These are phyloP conservation scores for Tricholoma bakamatsutake DNA, from an alignment of 768 basidiomycete species.

Conservation along the genomic window DNA sequence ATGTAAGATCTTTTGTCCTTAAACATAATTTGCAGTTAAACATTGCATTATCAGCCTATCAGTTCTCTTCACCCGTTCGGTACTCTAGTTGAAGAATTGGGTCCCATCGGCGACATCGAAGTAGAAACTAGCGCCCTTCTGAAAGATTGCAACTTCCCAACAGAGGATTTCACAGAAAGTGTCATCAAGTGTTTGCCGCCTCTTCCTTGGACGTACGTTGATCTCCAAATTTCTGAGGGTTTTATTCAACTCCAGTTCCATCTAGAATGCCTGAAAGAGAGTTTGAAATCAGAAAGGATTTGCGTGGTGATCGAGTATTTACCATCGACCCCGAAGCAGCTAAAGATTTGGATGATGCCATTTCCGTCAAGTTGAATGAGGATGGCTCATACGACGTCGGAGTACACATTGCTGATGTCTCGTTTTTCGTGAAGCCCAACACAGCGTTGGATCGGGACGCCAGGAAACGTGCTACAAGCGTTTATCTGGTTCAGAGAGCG, in stretches of 20 bases:
- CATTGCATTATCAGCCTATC: constrained; percentile 56
- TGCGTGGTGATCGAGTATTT: constrained; percentile 82
- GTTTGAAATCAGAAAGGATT: constrained; percentile 80
- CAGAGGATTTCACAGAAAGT: constrained; percentile 93
- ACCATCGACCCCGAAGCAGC: constrained; percentile 89
- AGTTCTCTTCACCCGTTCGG: constrained; percentile 99
- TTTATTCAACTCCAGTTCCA: constrained; percentile 7
- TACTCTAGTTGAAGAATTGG: constrained; percentile 94
- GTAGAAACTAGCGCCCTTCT: constrained; percentile 96
- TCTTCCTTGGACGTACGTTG: constrained; percentile 82
- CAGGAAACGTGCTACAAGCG: constrained; percentile 93
- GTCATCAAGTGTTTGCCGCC: constrained; percentile 95
- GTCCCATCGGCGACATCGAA: constrained; percentile 97
- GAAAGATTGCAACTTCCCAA: constrained; percentile 99
- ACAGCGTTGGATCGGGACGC: constrained; percentile 98
- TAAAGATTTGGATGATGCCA: constrained; percentile 91
- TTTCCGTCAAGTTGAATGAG: constrained; percentile 84
- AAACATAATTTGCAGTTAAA: constrained; percentile 12
- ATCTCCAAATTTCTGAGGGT: neutral
- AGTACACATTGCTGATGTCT: constrained; percentile 95
- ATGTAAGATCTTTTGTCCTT: constrained; percentile 48
- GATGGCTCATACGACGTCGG: constrained; percentile 92
- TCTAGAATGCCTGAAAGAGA: constrained; percentile 84
- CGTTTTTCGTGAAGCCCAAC: constrained; percentile 90
- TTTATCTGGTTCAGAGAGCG: constrained; percentile 92